These are phyloP conservation scores for Scolecobasidium constrictum DNA, from an alignment of 2,329 filamentous ascomycete species.

Conservation along the genomic window DNA sequence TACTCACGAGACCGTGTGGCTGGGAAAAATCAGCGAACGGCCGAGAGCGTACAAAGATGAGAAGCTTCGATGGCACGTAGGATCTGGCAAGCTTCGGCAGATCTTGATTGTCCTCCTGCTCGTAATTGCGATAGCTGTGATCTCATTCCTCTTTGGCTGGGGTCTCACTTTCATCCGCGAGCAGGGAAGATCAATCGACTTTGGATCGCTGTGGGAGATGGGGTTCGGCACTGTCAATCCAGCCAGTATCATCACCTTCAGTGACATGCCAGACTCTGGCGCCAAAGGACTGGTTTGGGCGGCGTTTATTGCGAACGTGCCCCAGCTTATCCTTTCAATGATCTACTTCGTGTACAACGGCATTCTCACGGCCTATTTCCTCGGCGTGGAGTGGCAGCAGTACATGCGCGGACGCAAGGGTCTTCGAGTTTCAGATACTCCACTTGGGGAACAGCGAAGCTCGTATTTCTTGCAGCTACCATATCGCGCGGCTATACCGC, in stretches of 20 bases:
- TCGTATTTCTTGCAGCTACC: conserved; percentile 32
- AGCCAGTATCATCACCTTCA: conserved; percentile 9
- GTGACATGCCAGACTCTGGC: conserved; percentile 7
- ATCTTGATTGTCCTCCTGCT: not conserved
- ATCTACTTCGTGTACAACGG: conserved; percentile 33
- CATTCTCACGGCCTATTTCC: conserved; percentile 35
- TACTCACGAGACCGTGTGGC: not conserved
- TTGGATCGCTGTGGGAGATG: not conserved
- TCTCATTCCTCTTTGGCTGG: not conserved
- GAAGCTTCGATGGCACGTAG: not conserved
- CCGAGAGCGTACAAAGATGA: not conserved
- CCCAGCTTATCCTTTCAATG: conserved; percentile 37
- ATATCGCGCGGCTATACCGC: conserved; percentile 25
- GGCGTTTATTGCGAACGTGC: conserved; percentile 33
- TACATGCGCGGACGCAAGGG: conserved; percentile 22
- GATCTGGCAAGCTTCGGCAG: not conserved
- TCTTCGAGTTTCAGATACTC: conserved; percentile 26
- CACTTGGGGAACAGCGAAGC: conserved; percentile 24
- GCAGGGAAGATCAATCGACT: no score
- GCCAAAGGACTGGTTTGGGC: conserved; percentile 10
- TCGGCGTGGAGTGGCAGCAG: conserved; percentile 35
- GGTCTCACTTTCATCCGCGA: not conserved
- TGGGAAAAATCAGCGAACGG: not conserved
- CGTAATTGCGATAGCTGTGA: not conserved
- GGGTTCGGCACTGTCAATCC: not conserved